Evolutionary conservation across 2,329 filamentous ascomycete genomes (phyloP), one percentile per base, ranked within the genome.

Genomic region (Aspergillus clavatus): DNA sequence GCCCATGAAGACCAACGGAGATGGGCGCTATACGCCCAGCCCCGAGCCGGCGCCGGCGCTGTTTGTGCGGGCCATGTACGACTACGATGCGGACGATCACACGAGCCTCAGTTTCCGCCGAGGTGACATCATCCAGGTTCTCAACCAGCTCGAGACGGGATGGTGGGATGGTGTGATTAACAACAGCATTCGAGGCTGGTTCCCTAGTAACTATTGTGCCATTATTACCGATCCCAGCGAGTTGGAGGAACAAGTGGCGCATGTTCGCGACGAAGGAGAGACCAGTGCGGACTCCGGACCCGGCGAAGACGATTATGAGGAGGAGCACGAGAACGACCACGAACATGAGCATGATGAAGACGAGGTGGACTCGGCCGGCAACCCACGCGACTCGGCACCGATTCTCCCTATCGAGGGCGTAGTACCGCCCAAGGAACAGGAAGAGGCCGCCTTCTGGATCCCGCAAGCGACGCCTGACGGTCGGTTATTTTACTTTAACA

Each of bases 161-260:
- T 98, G 93, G 93, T 98, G 93, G 93, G 93, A 98, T 72, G 93
- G 93, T 39, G 89, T 98, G 45, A 95, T 98, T 66, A 93, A 96
- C 62, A 89, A 90, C 47, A 58, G 48, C 42, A 87, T 95, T 57
- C 84, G 93, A 65, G 93, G 93, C 66, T 98, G 93, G 93, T 98
- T 98, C 68, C 93, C 93, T 28, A 97, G 91, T 76, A 98, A 98
- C 69, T 98, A 98, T 72, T 97, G 93, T 73, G 84, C 89, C 55
- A 82, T 93, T 52, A 86, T 97, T 58, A 80, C 82, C 48, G 83
- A 82, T 57, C 79, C 85, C 40, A 85, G 88, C 57, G 87, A 94
- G 51, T 75, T 85, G 23, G 77, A 80, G 33, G 83, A 87, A 43
- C 72, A 77, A 11, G 73, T 74, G 52, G 76, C 78, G 42, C 80